Evolutionary conservation across 257 asterid genomes (phyloP).

Genomic region (Przewalskia tangutica): DNA sequence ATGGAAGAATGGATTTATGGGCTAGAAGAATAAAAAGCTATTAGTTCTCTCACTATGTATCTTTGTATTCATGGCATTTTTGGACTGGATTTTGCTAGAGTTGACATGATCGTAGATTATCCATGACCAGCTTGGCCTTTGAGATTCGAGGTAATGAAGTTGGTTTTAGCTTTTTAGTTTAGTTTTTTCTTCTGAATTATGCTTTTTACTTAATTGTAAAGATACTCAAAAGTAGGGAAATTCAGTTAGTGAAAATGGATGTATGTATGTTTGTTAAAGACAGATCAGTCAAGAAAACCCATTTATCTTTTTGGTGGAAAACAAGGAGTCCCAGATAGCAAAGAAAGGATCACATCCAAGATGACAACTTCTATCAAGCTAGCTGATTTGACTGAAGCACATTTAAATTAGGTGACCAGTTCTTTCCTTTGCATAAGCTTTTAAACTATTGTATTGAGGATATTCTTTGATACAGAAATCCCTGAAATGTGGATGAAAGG

Average conservation of each 20-base stretch:
- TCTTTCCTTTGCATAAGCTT: background rate
- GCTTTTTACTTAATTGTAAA: background rate
- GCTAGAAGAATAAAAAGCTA: conserved; percentile 7
- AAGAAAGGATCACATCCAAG: background rate
- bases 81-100: background rate
- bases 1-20: conserved; percentile 21
- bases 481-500: background rate
- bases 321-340: background rate
- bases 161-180: background rate
- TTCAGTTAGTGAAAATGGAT: background rate
- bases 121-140: background rate
- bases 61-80: background rate
- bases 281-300: background rate
- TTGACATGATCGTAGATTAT: background rate
- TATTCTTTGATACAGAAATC: background rate
- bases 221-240: background rate
- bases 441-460: background rate
- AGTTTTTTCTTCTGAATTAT: background rate
- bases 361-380: background rate
- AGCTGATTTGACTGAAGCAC: background rate
- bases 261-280: background rate
- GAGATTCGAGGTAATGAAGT: background rate
- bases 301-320: background rate
- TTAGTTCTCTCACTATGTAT: background rate
- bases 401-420: background rate